Base-by-base conservation (phyloP, 495 filamentous ascomycete genomes). In the Penicillium cosmopolitanum region DNA sequence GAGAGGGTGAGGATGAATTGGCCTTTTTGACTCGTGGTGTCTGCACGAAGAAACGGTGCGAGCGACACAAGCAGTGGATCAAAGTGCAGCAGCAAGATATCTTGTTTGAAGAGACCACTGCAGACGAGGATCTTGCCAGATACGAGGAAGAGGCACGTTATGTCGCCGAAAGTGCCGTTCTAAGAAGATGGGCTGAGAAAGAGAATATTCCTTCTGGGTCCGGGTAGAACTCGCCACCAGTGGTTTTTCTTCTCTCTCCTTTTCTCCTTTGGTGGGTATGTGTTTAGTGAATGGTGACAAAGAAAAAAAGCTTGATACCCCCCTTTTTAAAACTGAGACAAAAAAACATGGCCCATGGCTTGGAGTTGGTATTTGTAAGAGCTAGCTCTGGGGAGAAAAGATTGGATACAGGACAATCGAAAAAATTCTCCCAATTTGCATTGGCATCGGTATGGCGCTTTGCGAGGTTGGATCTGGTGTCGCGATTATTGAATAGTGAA, bases 41-140 rank as follows among this genome's bases (percentile, higher is more conserved):
- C n/a, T 84, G 81, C 60, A 74, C 69, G 8, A 81, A 81, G 67
- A 82, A 82, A 55, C 74, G 80, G 5, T 84, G 81, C 54, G 80
- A 83, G 61, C 60, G 80, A 53, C 81, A 84, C 57, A 78, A 78
- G 50, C 74, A 79, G 42, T 84, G 81, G 81, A 61, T 76, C 44
- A 84, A 81, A 58, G 70, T 81, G 10, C 77, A 82, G 52, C 78
- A 82, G 59, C 77, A 82, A 40, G 80, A 84, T 21, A 74, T 74
- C 28, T 51, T 68, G 16, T 83, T 84, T 34, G 80, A 82, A 55
- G 73, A 79, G 59, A 68, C 70, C 16, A 75, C 76, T 11, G 69
- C 77, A 12, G 60, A 68, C 44, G 64, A 72, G 54, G 78, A 76
- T 46, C 74, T 82, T 51, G 56, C 52, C 31, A 70, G 64, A 56